A percentile compares a stretch with the other conserved stretches of the same genome.
Conservation (phyloP, 495 filamentous ascomycete genomes). For the Acidiella bohemica region DNA sequence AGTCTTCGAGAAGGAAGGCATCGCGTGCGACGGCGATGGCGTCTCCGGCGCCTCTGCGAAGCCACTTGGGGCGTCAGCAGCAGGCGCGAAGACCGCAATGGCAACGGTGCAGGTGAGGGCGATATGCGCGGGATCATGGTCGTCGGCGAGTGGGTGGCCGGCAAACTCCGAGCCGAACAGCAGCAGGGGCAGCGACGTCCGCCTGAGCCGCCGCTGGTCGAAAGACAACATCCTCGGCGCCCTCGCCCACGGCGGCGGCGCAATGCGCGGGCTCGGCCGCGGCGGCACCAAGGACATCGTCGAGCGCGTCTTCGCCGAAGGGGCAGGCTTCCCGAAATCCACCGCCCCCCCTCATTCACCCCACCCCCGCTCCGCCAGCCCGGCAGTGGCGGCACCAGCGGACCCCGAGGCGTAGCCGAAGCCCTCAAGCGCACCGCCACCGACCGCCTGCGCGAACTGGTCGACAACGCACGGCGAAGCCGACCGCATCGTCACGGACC, state of each 20-base stretch:
- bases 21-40: slow-evolving; percentile 72
- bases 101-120: slow-evolving; percentile 56
- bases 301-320: slow-evolving; percentile 72
- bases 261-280: slow-evolving; percentile 61
- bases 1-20: slow-evolving; percentile 76
- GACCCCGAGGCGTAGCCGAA: slow-evolving; percentile 53
- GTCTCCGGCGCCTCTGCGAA: slow-evolving; percentile 82
- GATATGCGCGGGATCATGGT: slow-evolving; percentile 90
- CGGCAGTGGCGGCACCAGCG: background rate
- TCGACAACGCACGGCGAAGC: slow-evolving; percentile 80
- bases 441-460: slow-evolving; percentile 69
- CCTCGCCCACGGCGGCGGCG: slow-evolving; percentile 59
- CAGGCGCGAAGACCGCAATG: slow-evolving; percentile 42
- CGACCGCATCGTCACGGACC: slow-evolving; percentile 71
- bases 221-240: slow-evolving; percentile 62
- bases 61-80: slow-evolving; percentile 74
- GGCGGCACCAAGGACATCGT: slow-evolving; percentile 73
- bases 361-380: slow-evolving; percentile 19
- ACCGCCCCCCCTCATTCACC: slow-evolving; percentile 8
- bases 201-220: slow-evolving; percentile 69
- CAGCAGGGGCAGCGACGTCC: slow-evolving; percentile 22
- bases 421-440: slow-evolving; percentile 62
- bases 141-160: slow-evolving; percentile 86
- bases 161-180: slow-evolving; percentile 50
- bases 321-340: slow-evolving; percentile 64